A percentile compares a stretch with the other conserved stretches of the same genome.
Conservation (phyloP, 768 basidiomycete genomes). For the Panaeolus cyanescens region DNA sequence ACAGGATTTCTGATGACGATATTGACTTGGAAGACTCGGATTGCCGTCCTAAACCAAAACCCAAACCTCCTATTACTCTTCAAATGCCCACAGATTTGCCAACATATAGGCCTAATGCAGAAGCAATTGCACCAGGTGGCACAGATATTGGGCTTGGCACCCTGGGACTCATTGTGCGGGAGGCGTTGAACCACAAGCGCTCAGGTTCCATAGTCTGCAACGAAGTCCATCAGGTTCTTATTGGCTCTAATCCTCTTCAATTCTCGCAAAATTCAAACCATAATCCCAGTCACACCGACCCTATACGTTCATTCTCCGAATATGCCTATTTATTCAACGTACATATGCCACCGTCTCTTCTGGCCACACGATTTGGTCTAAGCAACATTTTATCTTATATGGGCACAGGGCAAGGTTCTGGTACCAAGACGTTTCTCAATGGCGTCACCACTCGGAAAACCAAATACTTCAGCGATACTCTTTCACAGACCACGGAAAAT, state of each 20-base stretch:
- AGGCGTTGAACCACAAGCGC: not conserved
- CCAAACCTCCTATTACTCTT: not conserved
- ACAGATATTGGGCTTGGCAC: not conserved
- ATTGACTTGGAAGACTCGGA: not conserved
- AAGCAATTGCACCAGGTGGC: not conserved
- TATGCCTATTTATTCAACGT: not conserved
- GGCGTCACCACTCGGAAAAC: not conserved
- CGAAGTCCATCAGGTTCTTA: not conserved
- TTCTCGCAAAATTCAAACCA: not conserved
- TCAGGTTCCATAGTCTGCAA: not conserved
- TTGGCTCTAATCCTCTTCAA: not conserved
- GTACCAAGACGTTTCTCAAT: not conserved
- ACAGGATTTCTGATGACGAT: not conserved
- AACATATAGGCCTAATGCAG: not conserved
- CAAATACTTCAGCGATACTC: not conserved
- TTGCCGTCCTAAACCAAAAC: no score
- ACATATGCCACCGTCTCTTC: not conserved
- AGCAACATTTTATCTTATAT: not conserved
- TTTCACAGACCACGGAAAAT: not conserved
- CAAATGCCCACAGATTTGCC: not conserved
- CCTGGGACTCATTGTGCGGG: not conserved
- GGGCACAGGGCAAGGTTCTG: constrained; percentile 4
- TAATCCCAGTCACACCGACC: not conserved
- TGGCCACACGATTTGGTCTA: not conserved
- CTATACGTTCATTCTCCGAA: not conserved